Evolutionary conservation across 2,329 filamentous ascomycete species (phyloP).

Genomic region (Venturia carpophila): DNA sequence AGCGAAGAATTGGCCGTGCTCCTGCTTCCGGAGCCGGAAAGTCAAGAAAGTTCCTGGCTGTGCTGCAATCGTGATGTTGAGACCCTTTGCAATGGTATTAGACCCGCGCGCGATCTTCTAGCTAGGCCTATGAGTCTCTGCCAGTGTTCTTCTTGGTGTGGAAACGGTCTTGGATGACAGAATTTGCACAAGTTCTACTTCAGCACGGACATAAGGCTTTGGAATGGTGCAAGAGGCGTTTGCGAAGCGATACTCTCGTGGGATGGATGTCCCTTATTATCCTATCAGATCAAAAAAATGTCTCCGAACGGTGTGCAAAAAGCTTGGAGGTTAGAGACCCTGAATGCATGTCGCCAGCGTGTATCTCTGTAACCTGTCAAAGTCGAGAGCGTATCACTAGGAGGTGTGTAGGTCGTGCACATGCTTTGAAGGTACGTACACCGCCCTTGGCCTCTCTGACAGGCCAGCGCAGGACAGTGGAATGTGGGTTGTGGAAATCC

Average conservation of each 20-base stretch:
- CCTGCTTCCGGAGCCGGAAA: neutral
- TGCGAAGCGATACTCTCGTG: neutral
- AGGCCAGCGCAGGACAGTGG: neutral
- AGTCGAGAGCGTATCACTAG: neutral
- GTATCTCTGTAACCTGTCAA: neutral
- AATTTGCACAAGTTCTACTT: neutral
- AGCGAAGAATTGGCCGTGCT: neutral
- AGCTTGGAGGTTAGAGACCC: neutral
- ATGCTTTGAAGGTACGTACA: neutral
- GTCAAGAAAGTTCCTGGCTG: neutral
- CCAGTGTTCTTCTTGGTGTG: too few species aligned
- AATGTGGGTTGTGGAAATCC: neutral
- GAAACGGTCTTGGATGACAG: neutral
- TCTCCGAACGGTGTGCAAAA: neutral
- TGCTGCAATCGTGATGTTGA: neutral
- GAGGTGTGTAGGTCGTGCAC: neutral
- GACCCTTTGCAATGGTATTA: neutral
- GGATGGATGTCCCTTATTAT: neutral
- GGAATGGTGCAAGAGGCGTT: neutral
- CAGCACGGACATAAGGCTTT: neutral
- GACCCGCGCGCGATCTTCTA: neutral
- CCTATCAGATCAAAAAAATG: neutral
- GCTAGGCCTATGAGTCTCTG: too few species aligned
- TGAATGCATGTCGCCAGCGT: neutral
- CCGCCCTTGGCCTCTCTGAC: neutral